Conservation (phyloP, 768 basidiomycete species). For the Lyophyllum shimeji region DNA sequence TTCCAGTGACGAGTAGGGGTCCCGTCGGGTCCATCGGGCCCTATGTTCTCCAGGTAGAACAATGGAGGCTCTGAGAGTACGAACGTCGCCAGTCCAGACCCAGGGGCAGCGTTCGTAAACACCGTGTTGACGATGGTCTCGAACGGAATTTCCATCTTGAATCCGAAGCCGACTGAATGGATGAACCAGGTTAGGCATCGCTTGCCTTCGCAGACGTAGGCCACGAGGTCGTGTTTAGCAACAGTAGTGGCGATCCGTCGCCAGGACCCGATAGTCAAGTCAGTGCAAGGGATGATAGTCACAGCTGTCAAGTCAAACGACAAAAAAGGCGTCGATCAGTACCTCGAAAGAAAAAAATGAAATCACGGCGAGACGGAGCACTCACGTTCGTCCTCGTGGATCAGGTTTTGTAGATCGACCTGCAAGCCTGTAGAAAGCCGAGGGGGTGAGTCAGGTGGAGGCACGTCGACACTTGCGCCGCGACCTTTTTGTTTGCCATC, state of each 20-base stretch:
- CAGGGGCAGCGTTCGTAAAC: constrained; percentile 54
- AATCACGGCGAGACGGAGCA: constrained; percentile 1
- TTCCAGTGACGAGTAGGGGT: constrained; percentile 52
- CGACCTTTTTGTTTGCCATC: constrained; percentile 51
- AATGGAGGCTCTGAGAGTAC: constrained; percentile 63
- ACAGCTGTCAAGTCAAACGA: constrained; percentile 46
- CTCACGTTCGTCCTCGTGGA: constrained; percentile 80
- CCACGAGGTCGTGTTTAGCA: constrained; percentile 65
- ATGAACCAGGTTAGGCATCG: constrained; percentile 80
- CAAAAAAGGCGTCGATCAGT: constrained; percentile 2
- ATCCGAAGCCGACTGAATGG: constrained; percentile 65
- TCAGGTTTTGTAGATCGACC: constrained; percentile 57
- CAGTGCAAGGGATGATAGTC: constrained; percentile 72
- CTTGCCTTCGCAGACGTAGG: constrained; percentile 69
- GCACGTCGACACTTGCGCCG: constrained; percentile 32
- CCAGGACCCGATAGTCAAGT: constrained; percentile 78
- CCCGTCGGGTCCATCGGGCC: constrained; percentile 29
- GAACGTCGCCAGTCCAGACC: constrained; percentile 60
- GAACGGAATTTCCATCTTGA: constrained; percentile 86
- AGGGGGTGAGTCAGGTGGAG: constrained; percentile 50
- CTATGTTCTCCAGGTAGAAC: constrained; percentile 62
- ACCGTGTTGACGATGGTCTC: constrained; percentile 56
- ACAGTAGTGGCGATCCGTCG: constrained; percentile 61
- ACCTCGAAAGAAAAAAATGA: neutral
- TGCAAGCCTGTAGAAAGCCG: constrained; percentile 52